Base-by-base conservation (phyloP, 305 asterid genomes). In the Solanum hybrid region DNA sequence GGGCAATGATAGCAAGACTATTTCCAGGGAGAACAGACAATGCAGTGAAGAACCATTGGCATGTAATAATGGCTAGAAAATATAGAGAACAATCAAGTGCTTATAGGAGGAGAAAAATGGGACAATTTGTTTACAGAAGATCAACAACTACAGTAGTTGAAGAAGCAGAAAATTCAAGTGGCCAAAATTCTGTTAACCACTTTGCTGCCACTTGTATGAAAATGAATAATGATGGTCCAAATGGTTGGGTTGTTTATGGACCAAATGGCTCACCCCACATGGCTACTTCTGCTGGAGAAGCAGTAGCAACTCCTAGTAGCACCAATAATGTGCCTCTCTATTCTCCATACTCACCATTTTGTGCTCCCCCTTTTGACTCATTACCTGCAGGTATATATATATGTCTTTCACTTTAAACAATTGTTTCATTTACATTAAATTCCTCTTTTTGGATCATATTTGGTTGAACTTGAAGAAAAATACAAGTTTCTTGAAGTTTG, bases 41-140 rank as follows among this genome's bases (percentile, higher is more conserved):
- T 87, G 98, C 99, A 6, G 99, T 97, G 5, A 97, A 97, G 92
- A 97, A 97, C 66, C 98, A 96, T 89, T 97, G 99, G 99, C 99
- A 97, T 93, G 99, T 97, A 9, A 93, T 97, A 2, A 97, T 97
- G 99, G 99, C 99, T 0, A 95, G 99, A 32, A 97, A 95, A 69
- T 94, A 95, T 80, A 93, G 99, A 77, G 98, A 97, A 88, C 98
- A 95, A 75, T 95, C 99, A 7, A 94, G 90, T 89, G 95, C 97
- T 87, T 94, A 92, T 42, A 87, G 98, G 14, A 92, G 95, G 89
- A 93, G 97, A 78, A 96, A 93, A 88, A 94, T 94, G 97, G 93
- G 95, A 10, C 97, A 94, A 31, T 91, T 94, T 81, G 96, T 94
- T 78, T 94, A 89, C 88, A 91, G 92, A 66, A 91, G 91, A 90